Evolutionary conservation across 2,329 filamentous ascomycete genomes (phyloP).

Genomic region (Cytospora mali): DNA sequence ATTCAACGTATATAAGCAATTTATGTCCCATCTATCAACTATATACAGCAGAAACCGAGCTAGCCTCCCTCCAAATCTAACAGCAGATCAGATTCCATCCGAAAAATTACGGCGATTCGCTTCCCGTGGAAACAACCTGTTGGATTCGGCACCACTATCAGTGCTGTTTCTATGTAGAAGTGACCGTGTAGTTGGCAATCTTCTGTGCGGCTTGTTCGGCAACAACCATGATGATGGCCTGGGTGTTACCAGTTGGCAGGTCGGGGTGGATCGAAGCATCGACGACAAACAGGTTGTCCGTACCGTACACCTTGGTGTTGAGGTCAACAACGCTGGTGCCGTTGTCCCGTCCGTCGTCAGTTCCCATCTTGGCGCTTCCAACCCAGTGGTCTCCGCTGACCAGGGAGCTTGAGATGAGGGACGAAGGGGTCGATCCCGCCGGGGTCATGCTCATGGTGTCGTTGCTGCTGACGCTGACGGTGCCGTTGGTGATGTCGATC

Average conservation of each 20-base stretch:
- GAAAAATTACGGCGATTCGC: background rate
- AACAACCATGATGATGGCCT: constrained; percentile 44
- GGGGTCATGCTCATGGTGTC: constrained; percentile 5
- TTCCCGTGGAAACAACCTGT: background rate
- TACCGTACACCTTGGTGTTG: constrained; percentile 61
- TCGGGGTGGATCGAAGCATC: constrained; percentile 67
- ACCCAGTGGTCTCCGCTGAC: constrained; percentile 25
- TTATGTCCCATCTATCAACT: background rate
- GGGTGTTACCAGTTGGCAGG: constrained; percentile 64
- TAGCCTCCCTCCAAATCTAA: no score
- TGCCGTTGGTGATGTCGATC: constrained; percentile 21
- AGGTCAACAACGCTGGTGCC: constrained; percentile 58
- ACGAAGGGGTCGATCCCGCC: background rate
- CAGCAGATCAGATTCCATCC: no score
- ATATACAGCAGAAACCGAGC: constrained; percentile 21
- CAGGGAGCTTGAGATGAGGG: constrained; percentile 12
- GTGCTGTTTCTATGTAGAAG: background rate
- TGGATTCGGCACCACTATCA: background rate
- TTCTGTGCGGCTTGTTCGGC: constrained; percentile 42
- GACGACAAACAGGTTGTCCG: constrained; percentile 63
- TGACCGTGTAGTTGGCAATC: constrained; percentile 23
- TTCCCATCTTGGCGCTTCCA: constrained; percentile 59
- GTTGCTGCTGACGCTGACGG: constrained; percentile 3
- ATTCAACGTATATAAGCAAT: no score
- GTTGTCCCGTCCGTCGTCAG: constrained; percentile 50